Conservation (phyloP, 495 filamentous ascomycete species). For the Hyaloscypha hepaticicola region DNA sequence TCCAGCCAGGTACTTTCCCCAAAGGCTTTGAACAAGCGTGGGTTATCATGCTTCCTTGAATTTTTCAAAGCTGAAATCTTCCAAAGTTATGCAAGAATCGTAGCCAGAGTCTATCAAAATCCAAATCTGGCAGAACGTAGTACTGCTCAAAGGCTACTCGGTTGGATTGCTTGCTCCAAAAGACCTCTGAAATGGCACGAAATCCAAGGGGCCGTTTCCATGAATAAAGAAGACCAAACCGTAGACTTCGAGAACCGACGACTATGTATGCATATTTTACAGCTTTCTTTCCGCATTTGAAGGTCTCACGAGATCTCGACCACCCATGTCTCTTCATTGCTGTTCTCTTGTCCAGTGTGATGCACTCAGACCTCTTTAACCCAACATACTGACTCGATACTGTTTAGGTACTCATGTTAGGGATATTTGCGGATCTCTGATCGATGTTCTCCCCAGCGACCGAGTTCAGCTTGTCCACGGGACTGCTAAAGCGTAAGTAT, state of each 20-base stretch:
- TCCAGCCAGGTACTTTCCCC: constrained; percentile 37
- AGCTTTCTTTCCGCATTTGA: too few species aligned
- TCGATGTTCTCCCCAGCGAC: constrained; percentile 38
- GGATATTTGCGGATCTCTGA: constrained; percentile 46
- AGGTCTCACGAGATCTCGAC: too few species aligned
- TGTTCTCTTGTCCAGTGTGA: too few species aligned
- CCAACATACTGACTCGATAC: too few species aligned
- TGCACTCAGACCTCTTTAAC: too few species aligned
- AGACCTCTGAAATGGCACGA: constrained; percentile 48
- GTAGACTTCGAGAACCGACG: constrained; percentile 33
- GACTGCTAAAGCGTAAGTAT: constrained; percentile 33
- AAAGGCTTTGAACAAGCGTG: constrained; percentile 42
- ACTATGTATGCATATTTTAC: too few species aligned
- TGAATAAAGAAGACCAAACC: constrained; percentile 26
- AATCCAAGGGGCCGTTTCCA: constrained; percentile 44
- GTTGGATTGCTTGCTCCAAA: constrained; percentile 44
- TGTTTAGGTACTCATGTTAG: constrained; percentile 35
- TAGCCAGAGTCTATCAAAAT: constrained; percentile 35
- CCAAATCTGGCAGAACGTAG: constrained; percentile 27
- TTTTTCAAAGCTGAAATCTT: not conserved
- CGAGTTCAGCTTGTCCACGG: constrained; percentile 43
- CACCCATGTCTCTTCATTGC: too few species aligned
- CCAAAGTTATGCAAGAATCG: constrained; percentile 42
- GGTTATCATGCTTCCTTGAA: constrained; percentile 15
- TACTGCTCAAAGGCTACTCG: constrained; percentile 38